Conservation (phyloP, 257 asterid genomes). For the Plantago major region DNA sequence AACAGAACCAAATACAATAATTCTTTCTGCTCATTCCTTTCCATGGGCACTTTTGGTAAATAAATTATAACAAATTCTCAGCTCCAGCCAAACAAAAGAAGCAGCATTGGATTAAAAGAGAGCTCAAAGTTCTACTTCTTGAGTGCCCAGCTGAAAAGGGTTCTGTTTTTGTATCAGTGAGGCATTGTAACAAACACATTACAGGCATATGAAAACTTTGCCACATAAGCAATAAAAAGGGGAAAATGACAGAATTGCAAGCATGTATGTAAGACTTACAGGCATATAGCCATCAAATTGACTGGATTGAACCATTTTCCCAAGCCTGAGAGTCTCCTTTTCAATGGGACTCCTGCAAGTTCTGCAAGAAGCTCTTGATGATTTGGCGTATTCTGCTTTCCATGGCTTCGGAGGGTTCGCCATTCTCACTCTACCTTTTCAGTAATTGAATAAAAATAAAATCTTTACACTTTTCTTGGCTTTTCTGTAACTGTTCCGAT, state of each 20-base stretch:
- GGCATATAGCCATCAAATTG: slow-evolving; percentile 96
- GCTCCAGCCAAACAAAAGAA: no score
- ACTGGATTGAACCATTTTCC: slow-evolving; percentile 86
- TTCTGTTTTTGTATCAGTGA: no score
- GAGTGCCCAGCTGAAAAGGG: no score
- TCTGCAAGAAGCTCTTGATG: slow-evolving; percentile 87
- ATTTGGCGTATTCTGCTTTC: slow-evolving; percentile 92
- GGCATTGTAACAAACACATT: background rate
- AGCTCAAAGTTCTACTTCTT: no score
- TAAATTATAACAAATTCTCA: no score
- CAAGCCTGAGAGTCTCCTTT: slow-evolving; percentile 78
- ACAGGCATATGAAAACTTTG: background rate
- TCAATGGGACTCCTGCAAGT: slow-evolving; percentile 63
- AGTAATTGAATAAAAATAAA: background rate
- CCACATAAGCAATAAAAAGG: background rate
- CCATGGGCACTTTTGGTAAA: no score
- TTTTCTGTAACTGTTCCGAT: no score
- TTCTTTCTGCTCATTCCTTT: no score
- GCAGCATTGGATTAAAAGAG: no score
- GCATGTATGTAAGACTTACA: slow-evolving; percentile 26
- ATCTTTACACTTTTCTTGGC: no score
- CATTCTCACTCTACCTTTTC: slow-evolving; percentile 33
- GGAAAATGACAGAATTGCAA: background rate
- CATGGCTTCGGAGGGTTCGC: slow-evolving; percentile 88
- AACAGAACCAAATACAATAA: no score